Evolutionary conservation across 768 basidiomycete genomes (phyloP), one percentile per base, ranked within the genome.

Genomic region (Termitomyces sp.): DNA sequence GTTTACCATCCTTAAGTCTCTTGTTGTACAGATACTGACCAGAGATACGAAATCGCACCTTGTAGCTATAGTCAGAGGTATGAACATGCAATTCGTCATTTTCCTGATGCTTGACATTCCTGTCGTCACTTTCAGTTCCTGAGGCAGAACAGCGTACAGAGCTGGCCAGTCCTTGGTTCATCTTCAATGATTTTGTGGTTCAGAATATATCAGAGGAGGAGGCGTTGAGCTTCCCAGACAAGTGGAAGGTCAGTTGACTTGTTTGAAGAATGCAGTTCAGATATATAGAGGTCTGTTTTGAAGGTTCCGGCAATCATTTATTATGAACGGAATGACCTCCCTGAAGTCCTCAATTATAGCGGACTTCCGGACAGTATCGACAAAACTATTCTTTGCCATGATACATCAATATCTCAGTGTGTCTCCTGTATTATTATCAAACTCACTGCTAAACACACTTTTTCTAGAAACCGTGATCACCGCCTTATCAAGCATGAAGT

Each of bases 171-270:
- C 83, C 85, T 1, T 99, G 97, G 97, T 89, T 89, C 66, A 72
- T 98, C 56, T 98, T 98, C 84, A 99, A 99, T 67, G 97, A 99
- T 68, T 99, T 99, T 67, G 80, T 87, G 1, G 97, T 99, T 13
- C 79, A 79, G 50, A 91, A 91, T 57, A 84, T 98, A 33, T 76
- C 88, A 2, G 91, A 96, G 71, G 81, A 86, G 36, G 95, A 98
- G 65, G 96, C 92, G 1, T 72, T 98, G 59, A 87, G 88, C 66
- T 95, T 97, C 67, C 85, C 89, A 9, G 86, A 81, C n/a, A 79
- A 77, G 48, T 99, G 96, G 96, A 99, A 99, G 83, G 95, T 90
- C 31, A 33, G 80, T 62, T 31, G n/a, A n/a, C 18, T 37, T 15
- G 12, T 45, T 48, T 24, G 42, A 34, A 33, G 12, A 6, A 41